These are phyloP conservation scores for Phytomonas sp. DNA, from an alignment of 208 protist genomes.

Conservation along the genomic window DNA sequence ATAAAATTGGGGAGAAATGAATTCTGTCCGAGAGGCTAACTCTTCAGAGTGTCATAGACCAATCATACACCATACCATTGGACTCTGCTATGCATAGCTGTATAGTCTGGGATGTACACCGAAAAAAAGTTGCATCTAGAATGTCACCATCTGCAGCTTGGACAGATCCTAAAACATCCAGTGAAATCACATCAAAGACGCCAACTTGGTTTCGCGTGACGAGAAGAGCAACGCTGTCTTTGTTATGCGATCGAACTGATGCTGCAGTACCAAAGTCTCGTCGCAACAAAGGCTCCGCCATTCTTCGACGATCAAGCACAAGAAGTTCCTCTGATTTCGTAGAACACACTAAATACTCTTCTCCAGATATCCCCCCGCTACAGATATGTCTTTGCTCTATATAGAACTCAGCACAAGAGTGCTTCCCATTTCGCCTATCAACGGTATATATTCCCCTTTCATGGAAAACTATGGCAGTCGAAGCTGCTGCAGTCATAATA, in stretches of 20 bases:
- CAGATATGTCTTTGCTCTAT: not conserved
- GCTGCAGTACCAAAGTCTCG: not conserved
- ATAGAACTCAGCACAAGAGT: not conserved
- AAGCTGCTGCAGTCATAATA: not conserved
- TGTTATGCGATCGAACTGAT: not conserved
- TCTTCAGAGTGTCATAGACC: slow-evolving; percentile 18
- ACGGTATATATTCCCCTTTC: not conserved
- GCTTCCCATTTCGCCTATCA: not conserved
- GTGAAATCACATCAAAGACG: slow-evolving; percentile 20
- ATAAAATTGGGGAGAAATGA: not conserved
- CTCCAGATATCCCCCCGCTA: not conserved
- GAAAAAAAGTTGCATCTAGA: slow-evolving; percentile 28
- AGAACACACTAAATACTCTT: not conserved
- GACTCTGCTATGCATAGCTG: slow-evolving; percentile 18
- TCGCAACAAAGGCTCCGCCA: not conserved
- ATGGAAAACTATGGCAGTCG: not conserved
- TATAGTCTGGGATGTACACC: slow-evolving; percentile 1
- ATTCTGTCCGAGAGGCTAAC: not conserved
- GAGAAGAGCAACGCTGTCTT: slow-evolving; percentile 17
- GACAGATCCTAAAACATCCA: slow-evolving; percentile 19
- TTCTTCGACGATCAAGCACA: not conserved
- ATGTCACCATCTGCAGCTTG: slow-evolving; percentile 26
- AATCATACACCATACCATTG: slow-evolving; percentile 36
- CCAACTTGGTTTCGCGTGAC: slow-evolving; percentile 22
- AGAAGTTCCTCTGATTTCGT: not conserved